Evolutionary conservation across 495 filamentous ascomycete species (phyloP).

Genomic region (Apodospora peruviana): DNA sequence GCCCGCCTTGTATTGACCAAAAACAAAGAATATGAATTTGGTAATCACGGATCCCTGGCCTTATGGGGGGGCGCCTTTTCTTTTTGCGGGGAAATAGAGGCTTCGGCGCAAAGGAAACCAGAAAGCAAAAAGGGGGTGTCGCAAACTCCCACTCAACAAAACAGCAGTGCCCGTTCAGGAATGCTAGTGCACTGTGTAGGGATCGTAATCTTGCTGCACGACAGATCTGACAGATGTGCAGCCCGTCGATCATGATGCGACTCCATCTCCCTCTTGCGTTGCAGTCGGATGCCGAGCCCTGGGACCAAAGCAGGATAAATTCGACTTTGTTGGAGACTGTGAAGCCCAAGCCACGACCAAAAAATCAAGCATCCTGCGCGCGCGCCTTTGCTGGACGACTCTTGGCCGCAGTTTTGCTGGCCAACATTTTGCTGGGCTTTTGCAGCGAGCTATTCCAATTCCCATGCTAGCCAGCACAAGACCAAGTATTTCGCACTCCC

Average conservation of each 20-base stretch:
- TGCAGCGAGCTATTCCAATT: too few species aligned
- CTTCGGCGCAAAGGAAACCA: not conserved
- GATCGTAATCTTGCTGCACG: conserved; percentile 19
- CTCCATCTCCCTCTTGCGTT: conserved; percentile 12
- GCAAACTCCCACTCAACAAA: not conserved
- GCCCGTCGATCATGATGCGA: conserved; percentile 31
- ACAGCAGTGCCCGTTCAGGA: not conserved
- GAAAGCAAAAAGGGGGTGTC: not conserved
- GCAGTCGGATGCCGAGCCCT: conserved; percentile 1
- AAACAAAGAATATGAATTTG: too few species aligned
- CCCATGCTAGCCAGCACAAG: too few species aligned
- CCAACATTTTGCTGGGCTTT: too few species aligned
- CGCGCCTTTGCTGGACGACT: too few species aligned
- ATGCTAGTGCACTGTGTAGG: conserved; percentile 1
- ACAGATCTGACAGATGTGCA: conserved; percentile 33
- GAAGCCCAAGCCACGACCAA: not conserved
- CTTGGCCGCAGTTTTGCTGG: too few species aligned
- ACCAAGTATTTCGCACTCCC: too few species aligned
- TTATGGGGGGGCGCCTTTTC: too few species aligned
- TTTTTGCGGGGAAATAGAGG: conserved; percentile 3
- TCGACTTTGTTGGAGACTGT: not conserved
- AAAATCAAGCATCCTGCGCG: too few species aligned
- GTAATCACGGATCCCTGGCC: too few species aligned
- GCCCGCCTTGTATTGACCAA: too few species aligned
- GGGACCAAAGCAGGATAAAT: not conserved